Evolutionary conservation across 208 protist genomes (phyloP), one percentile per base, ranked within the genome.

Genomic region (Leishmania amazonensis): DNA sequence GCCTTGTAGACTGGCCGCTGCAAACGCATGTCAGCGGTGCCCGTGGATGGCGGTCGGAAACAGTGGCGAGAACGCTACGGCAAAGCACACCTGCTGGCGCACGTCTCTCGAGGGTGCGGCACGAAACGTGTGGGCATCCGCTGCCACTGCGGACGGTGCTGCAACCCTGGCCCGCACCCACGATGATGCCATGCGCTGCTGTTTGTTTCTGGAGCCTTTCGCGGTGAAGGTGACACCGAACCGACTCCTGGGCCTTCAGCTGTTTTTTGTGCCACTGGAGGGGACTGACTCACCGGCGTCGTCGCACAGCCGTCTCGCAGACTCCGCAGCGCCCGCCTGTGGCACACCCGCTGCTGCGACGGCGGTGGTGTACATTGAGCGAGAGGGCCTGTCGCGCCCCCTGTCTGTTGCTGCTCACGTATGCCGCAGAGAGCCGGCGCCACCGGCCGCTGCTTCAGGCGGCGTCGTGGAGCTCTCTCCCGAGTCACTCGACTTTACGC

Each of bases 31-130:
- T 70, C 19, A n/a, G 45, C 86, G 87, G 7, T 96, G 92, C 79
- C 94, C 92, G 42, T 97, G 94, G 94, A 95, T 96, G 90, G 85
- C 86, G 62, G 76, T 85, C 15, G 78, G 79, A 54, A 51, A 8
- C 35, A 53, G 67, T 5, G 78, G 78, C 47, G 54, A 38, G 19
- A 65, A 71, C 8, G 75, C 81, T 8, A 49, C 54, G 5, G 49
- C 78, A 15, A 83, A 88, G n/a, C 85, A 88, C 19, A 78, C 77
- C 40, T 85, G 84, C 13, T 78, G 88, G 76, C 93, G 91, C 40
- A 67, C 87, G 19, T 83, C 88, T 49, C 35, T 80, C 51, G 64
- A 90, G 6, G 83, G 75, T 38, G 64, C 75, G 8, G 74, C 76
- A 62, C 65, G 73, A 8, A 82, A 80, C 31, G 31, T 38, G 65